Evolutionary conservation across 164 flowering plant species (phyloP).

Genomic region (Tetrastigma voinierianum): DNA sequence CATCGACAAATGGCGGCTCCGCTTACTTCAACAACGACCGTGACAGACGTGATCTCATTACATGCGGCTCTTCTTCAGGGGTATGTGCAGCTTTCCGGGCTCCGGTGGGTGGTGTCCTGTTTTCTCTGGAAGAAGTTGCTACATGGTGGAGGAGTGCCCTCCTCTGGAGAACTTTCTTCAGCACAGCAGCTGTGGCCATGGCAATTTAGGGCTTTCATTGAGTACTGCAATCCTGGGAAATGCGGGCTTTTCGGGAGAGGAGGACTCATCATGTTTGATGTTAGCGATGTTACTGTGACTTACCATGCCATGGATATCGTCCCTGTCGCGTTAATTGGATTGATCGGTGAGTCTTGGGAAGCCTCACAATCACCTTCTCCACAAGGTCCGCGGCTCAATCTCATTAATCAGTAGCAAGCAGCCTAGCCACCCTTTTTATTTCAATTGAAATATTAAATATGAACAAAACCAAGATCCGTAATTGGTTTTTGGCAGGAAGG

Average conservation of each 20-base stretch:
- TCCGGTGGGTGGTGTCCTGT: constrained; percentile 92
- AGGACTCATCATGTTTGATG: constrained; percentile 93
- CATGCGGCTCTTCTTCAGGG: constrained; percentile 85
- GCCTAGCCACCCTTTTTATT: not conserved
- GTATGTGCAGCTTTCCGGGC: constrained; percentile 95
- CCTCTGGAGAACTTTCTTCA: constrained; percentile 94
- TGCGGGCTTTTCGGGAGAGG: constrained; percentile 93
- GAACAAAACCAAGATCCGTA: too few relatives aligned
- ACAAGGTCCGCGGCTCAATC: constrained; percentile 78
- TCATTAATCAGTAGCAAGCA: constrained; percentile 89
- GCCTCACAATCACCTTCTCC: constrained; percentile 82
- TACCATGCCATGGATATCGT: constrained; percentile 65
- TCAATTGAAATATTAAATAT: not conserved
- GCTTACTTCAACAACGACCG: constrained; percentile 91
- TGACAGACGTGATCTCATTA: constrained; percentile 85
- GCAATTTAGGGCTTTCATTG: constrained; percentile 81
- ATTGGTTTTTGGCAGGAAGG: constrained; percentile 60
- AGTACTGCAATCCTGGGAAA: constrained; percentile 65
- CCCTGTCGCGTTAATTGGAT: constrained; percentile 63
- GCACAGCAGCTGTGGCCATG: constrained; percentile 92
- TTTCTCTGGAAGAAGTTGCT: constrained; percentile 89
- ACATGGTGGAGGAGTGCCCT: constrained; percentile 99
- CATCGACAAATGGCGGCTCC: constrained; percentile 83
- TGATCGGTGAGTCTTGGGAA: constrained; percentile 87
- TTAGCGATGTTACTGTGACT: constrained; percentile 54